Evolutionary conservation across 2,329 filamentous ascomycete species (phyloP).

Genomic region (Hypocreales sp.): DNA sequence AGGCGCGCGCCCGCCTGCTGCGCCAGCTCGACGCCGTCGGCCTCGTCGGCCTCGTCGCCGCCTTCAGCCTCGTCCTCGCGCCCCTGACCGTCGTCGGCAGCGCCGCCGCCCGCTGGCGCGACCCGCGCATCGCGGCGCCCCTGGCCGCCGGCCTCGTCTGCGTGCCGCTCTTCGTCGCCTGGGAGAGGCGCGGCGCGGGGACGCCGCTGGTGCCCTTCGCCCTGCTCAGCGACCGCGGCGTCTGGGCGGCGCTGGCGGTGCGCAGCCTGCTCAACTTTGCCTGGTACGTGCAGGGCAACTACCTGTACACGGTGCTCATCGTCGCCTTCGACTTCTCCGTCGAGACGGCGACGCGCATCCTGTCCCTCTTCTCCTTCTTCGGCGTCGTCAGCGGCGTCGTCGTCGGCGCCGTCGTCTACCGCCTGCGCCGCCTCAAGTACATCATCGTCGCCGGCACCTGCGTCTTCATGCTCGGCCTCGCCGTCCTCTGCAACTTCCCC

Average conservation of each 20-base stretch:
- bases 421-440: conserved; percentile 35
- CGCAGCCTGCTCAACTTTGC: conserved; percentile 30
- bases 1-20: conserved; percentile 29
- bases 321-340: conserved; percentile 42
- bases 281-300: conserved; percentile 44
- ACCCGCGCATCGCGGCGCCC: conserved; percentile 32
- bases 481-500: conserved; percentile 37
- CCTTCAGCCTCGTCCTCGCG: conserved; percentile 30
- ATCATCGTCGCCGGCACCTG: conserved; percentile 42
- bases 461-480: conserved; percentile 40
- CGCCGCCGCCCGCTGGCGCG: conserved; percentile 28
- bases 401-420: conserved; percentile 34
- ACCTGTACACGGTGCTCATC: conserved; percentile 41
- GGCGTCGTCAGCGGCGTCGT: conserved; percentile 38
- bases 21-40: conserved; percentile 38
- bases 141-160: conserved; percentile 33
- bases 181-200: conserved; percentile 34
- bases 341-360: conserved; percentile 37
- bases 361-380: conserved; percentile 35
- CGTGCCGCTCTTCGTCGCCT: conserved; percentile 32
- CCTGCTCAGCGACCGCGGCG: conserved; percentile 40
- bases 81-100: conserved; percentile 40
- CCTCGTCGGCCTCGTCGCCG: conserved; percentile 26
- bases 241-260: conserved; percentile 45
- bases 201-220: conserved; percentile 40